A percentile compares a stretch with the other conserved stretches of the same genome.
Evolutionary conservation across 2,329 filamentous ascomycete genomes (phyloP).

Genomic region (Arthrobotrys entomopaga): DNA sequence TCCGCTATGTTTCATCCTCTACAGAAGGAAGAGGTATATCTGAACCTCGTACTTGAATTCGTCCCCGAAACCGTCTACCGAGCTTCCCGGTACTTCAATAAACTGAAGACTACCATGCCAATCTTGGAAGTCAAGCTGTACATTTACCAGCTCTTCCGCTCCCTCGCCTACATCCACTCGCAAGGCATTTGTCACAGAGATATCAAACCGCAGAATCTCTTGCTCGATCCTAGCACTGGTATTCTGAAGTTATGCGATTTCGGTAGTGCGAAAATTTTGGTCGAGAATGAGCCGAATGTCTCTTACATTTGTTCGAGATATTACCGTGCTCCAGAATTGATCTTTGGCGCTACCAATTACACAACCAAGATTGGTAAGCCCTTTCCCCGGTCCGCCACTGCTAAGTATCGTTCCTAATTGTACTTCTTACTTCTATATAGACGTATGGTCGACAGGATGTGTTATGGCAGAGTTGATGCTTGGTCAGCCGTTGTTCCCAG

Average conservation of each 20-base stretch:
- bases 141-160: slow-evolving; percentile 99
- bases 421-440: slow-evolving; percentile 65
- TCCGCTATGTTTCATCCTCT: slow-evolving; percentile 14
- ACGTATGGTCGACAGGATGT: slow-evolving; percentile 99
- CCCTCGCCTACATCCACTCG: slow-evolving; percentile 97
- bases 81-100: slow-evolving; percentile 98
- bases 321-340: slow-evolving; percentile 96
- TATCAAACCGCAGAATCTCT: slow-evolving; percentile 98
- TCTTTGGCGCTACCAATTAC: slow-evolving; percentile 99
- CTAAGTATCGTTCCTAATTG: slow-evolving; percentile 11
- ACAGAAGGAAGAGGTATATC: slow-evolving; percentile 97
- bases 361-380: slow-evolving; percentile 97
- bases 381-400: slow-evolving; percentile 21
- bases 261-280: slow-evolving; percentile 96
- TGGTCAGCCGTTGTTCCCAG: slow-evolving; percentile 95
- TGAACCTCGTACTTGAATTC: slow-evolving; percentile 97
- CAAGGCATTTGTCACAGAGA: slow-evolving; percentile 99
- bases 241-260: slow-evolving; percentile 98
- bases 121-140: slow-evolving; percentile 99
- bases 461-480: slow-evolving; percentile 99
- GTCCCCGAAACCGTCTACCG: slow-evolving; percentile 98
- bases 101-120: slow-evolving; percentile 99
- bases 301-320: slow-evolving; percentile 99
- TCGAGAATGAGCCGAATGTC: slow-evolving; percentile 98
- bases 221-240: slow-evolving; percentile 89